Evolutionary conservation across 495 filamentous ascomycete species (phyloP).

Genomic region (Penicillium paxilli): DNA sequence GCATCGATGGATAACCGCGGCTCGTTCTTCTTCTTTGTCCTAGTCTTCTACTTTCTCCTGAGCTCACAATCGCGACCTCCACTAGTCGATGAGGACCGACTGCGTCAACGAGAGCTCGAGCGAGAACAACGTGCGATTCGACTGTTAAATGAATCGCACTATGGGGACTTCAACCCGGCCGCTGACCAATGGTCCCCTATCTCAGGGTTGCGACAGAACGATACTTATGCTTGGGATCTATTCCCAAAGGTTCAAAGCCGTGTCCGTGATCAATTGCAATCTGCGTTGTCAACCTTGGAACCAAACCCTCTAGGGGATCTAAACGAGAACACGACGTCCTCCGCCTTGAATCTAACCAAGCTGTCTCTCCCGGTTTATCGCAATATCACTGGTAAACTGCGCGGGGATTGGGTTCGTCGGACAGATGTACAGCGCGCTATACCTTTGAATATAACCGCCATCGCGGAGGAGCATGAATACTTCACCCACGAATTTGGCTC

Average conservation of each 20-base stretch:
- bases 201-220: slow-evolving; percentile 69
- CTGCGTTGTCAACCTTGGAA: slow-evolving; percentile 38
- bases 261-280: slow-evolving; percentile 51
- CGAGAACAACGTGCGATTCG: slow-evolving; percentile 59
- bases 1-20: slow-evolving; percentile 52
- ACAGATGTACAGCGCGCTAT: slow-evolving; percentile 33
- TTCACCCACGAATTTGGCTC: slow-evolving; percentile 59
- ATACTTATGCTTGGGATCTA: slow-evolving; percentile 73
- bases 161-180: slow-evolving; percentile 68
- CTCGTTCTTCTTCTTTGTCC: slow-evolving; percentile 48
- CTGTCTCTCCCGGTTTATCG: slow-evolving; percentile 62
- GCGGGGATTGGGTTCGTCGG: slow-evolving; percentile 72
- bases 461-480: slow-evolving; percentile 49
- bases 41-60: slow-evolving; percentile 51
- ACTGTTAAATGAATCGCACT: slow-evolving; percentile 68
- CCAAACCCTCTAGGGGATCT: slow-evolving; percentile 32
- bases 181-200: slow-evolving; percentile 69
- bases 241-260: slow-evolving; percentile 56
- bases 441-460: slow-evolving; percentile 52
- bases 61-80: slow-evolving; percentile 47
- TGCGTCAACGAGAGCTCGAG: slow-evolving; percentile 43
- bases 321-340: slow-evolving; percentile 41
- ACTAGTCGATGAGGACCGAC: slow-evolving; percentile 45
- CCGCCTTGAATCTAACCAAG: slow-evolving; percentile 40
- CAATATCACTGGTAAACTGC: slow-evolving; percentile 77